These are phyloP conservation scores for Erodium chrysanthum DNA, from an alignment of 441 rosid species.

Conservation along the genomic window DNA sequence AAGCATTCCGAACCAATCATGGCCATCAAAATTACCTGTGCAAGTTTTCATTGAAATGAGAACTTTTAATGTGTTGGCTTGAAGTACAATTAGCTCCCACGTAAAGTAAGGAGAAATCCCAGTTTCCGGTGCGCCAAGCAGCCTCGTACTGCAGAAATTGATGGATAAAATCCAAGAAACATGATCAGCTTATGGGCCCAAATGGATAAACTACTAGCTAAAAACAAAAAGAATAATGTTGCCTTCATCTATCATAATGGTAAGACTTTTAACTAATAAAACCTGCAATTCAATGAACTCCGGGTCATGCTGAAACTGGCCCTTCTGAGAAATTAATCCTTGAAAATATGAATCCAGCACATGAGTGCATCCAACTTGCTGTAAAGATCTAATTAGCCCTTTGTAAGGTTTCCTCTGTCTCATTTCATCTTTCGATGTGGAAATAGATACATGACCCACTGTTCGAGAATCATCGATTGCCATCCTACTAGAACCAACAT, in stretches of 20 bases:
- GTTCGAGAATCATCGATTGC: constrained; percentile 28
- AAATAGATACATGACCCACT: constrained; percentile 22
- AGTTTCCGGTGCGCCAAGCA: constrained; percentile 96
- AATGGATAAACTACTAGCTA: background rate
- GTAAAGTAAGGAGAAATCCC: constrained; percentile 80
- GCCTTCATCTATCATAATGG: constrained; percentile 1
- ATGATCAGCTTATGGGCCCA: background rate
- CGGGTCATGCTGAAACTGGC: constrained; percentile 58
- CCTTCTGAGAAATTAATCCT: constrained; percentile 67
- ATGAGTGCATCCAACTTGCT: constrained; percentile 87
- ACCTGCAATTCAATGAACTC: constrained; percentile 94
- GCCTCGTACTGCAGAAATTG: constrained; percentile 71
- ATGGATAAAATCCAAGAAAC: constrained; percentile 11
- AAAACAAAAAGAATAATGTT: background rate
- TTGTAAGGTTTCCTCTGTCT: constrained; percentile 61
- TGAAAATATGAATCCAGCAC: constrained; percentile 80
- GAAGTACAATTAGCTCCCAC: constrained; percentile 37
- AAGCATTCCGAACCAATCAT: background rate
- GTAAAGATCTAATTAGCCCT: constrained; percentile 86
- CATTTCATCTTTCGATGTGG: constrained; percentile 37
- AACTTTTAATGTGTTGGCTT: constrained; percentile 35
- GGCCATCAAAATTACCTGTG: constrained; percentile 48
- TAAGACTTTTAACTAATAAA: constrained; percentile 10
- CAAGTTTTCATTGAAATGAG: constrained; percentile 67
- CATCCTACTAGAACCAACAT: constrained; percentile 30